Evolutionary conservation across 2,329 filamentous ascomycete species (phyloP).

Genomic region (Monosporascus ibericus): DNA sequence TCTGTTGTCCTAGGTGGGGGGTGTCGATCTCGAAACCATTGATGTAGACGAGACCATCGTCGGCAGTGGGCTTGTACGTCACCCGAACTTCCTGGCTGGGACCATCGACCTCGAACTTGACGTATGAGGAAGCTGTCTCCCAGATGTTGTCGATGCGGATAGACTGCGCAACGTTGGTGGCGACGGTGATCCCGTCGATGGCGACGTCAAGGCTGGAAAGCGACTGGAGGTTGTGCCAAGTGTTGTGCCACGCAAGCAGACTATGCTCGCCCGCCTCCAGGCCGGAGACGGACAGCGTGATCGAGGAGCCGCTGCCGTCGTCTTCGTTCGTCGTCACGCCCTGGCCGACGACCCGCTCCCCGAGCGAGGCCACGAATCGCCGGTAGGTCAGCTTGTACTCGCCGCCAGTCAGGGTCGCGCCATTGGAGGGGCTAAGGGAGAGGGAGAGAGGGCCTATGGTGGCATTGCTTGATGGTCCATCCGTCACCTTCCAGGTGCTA

Average conservation of each 20-base stretch:
- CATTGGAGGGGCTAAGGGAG: not conserved
- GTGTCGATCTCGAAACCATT: conserved; percentile 27
- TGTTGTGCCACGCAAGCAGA: conserved; percentile 24
- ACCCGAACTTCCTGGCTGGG: conserved; percentile 18
- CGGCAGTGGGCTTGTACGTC: conserved; percentile 14
- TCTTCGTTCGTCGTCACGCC: conserved; percentile 20
- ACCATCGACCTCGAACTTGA: conserved; percentile 16
- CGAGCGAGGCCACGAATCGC: conserved; percentile 19
- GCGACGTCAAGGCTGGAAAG: conserved; percentile 18
- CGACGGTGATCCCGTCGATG: conserved; percentile 14
- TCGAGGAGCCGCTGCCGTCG: conserved; percentile 5
- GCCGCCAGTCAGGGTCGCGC: conserved; percentile 16
- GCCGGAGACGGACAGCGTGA: conserved; percentile 21
- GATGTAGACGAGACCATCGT: conserved; percentile 18
- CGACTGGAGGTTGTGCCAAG: conserved; percentile 20
- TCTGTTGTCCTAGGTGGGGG: conserved; percentile 14
- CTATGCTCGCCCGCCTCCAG: conserved; percentile 21
- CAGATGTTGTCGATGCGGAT: conserved; percentile 25
- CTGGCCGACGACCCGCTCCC: conserved; percentile 22
- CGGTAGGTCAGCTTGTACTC: conserved; percentile 20
- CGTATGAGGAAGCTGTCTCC: conserved; percentile 22
- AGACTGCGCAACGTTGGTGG: conserved; percentile 13
- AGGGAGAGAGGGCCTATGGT: not conserved
- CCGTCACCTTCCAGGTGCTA: not conserved
- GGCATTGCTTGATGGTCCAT: not conserved